A percentile compares a stretch with the other conserved stretches of the same genome.
Conservation (phyloP, 139 green algal genomes). For the Mesotaenium endlicherianum region DNA sequence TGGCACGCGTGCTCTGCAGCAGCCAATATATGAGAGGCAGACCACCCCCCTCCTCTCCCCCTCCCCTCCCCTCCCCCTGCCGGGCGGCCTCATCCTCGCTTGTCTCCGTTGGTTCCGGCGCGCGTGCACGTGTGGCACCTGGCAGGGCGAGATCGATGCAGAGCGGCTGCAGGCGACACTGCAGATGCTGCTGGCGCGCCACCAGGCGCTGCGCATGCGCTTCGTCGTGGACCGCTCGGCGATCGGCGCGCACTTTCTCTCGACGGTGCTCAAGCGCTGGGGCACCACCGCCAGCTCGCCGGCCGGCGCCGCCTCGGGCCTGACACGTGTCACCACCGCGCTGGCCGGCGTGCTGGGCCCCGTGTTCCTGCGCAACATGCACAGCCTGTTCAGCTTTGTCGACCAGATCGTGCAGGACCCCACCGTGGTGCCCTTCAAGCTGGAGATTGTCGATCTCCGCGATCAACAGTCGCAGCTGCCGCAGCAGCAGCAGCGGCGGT, state of each 20-base stretch:
- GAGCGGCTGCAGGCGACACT: background rate
- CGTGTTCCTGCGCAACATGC: constrained; percentile 13
- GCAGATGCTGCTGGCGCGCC: constrained; percentile 12
- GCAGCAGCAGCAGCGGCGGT: no score
- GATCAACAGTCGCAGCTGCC: no score
- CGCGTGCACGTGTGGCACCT: no score
- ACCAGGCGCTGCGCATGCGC: constrained; percentile 22
- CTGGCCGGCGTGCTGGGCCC: background rate
- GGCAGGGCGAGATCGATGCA: background rate
- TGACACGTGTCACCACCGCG: background rate
- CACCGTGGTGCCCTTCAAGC: background rate
- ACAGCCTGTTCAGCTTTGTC: constrained; percentile 11
- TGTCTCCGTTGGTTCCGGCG: no score
- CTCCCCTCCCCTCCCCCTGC: no score
- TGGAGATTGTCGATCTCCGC: background rate
- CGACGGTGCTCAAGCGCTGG: background rate
- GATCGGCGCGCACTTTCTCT: background rate
- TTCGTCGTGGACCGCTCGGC: background rate
- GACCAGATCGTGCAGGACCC: constrained; percentile 9
- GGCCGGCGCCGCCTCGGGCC: background rate
- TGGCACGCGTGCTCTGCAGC: no score
- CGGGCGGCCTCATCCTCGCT: no score
- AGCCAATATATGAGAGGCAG: no score
- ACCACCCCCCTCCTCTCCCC: no score
- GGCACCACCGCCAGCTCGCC: background rate